Conservation (phyloP, 2,329 filamentous ascomycete species). For the Alternaria consortialis region DNA sequence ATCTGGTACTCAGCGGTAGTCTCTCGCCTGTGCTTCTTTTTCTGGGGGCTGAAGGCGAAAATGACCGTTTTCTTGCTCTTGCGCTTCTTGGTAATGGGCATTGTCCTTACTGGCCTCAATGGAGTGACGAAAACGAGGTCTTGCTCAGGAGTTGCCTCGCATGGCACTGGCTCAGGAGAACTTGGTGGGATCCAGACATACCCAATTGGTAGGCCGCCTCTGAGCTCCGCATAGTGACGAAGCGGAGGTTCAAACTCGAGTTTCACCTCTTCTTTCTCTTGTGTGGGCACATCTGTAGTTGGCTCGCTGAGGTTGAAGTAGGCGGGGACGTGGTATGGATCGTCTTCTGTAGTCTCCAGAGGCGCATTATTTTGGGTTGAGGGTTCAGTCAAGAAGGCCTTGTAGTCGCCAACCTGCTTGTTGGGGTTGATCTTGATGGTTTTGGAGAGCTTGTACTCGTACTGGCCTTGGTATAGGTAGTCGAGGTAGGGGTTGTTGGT, state of each 20-base stretch:
- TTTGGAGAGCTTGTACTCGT: neutral
- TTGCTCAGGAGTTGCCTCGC: neutral
- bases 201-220: slow-evolving; percentile 4
- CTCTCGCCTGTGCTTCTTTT: slow-evolving; percentile 3
- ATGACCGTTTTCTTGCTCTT: neutral
- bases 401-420: neutral
- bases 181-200: slow-evolving; percentile 10
- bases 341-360: neutral
- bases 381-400: neutral
- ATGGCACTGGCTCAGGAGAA: slow-evolving; percentile 2
- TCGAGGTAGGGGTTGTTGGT: neutral
- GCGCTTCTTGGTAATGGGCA: neutral
- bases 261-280: neutral
- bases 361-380: neutral
- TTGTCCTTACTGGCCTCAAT: neutral
- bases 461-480: neutral
- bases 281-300: neutral
- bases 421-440: neutral
- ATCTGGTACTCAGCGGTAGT: neutral
- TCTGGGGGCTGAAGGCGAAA: neutral
- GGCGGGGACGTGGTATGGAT: slow-evolving; percentile 6
- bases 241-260: slow-evolving; percentile 13
- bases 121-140: slow-evolving; percentile 2
- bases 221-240: slow-evolving; percentile 6
- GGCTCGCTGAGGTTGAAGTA: neutral